Evolutionary conservation across 1,139 yeast genomes (phyloP), one percentile per base, ranked within the genome.

Genomic region (Candida glucosophila): DNA sequence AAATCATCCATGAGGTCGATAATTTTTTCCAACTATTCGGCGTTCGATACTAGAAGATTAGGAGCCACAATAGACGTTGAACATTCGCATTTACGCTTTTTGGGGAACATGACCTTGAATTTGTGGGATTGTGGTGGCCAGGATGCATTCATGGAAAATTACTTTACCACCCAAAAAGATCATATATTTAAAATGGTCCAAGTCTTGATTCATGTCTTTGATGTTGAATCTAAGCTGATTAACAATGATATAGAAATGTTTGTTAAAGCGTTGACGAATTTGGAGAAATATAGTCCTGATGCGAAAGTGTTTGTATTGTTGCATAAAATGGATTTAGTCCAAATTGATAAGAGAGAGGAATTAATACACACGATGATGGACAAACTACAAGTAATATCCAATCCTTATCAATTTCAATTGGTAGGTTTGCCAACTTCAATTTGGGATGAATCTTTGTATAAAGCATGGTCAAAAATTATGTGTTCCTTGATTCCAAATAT

Each of bases 71-170:
- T 92, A 33, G 98, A 92, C 47, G 97, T 90, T 14, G 98, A 92
- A 48, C 96, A 90, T 47, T 86, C 97, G 4, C 95, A 90, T 53
- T 61, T 90, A 28, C 62, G 97, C 30, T 88, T 90, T 46, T 61
- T 90, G 33, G 96, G 96, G 4, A 88, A 90, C 49, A 85, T 90
- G 93, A 86, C 96, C 2, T 65, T 90, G 30, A 90, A 90, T 42
- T 60, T 90, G 17, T 88, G 98, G 98, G 99, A 90, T 51, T 90
- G 98, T 56, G 99, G 98, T 39, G 95, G 94, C 3, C 99, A 90
- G 52, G 97, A 90, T 50, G 88, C 82, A 3, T 92, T 88, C 43
- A 88, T 92, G 83, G 96, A 88, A 47, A 88, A 86, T 53, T 90
- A 90, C 49, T 77, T 82, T 43, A 73, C 92, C 6, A 73, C 81